phyloP scores from a whole-genome alignment of 805 yeast species.

The Saccharomycopsis lassenensis region DNA sequence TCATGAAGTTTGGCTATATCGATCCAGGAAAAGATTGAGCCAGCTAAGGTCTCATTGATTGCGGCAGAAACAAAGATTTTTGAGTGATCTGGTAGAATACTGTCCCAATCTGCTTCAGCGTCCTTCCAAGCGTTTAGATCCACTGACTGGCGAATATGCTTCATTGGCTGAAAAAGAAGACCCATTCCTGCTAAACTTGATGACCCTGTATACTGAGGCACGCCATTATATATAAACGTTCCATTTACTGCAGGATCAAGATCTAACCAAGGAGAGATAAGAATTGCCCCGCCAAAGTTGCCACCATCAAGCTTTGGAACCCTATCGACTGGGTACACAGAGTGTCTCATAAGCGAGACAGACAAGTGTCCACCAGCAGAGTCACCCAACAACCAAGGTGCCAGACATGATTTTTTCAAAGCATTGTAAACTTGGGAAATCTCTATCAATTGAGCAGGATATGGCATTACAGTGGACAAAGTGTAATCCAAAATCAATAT shows the following conservation, averaged over 20 bases:
- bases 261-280: slow-evolving; percentile 7
- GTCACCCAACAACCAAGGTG: slow-evolving; percentile 21
- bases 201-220: not conserved
- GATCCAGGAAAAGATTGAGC: slow-evolving; percentile 1
- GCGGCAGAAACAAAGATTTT: slow-evolving; percentile 6
- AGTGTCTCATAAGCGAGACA: slow-evolving; percentile 14
- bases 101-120: not conserved
- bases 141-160: too few relatives aligned
- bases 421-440: slow-evolving; percentile 16
- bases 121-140: too few relatives aligned
- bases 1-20: too few relatives aligned
- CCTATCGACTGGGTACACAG: slow-evolving; percentile 1
- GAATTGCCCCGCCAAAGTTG: slow-evolving; percentile 1
- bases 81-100: not conserved
- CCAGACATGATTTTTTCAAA: slow-evolving; percentile 15
- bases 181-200: not conserved
- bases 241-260: slow-evolving; percentile 1
- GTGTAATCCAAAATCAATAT: slow-evolving; percentile 22
- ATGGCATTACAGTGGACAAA: slow-evolving; percentile 19
- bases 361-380: slow-evolving; percentile 23
- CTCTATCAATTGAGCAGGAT: slow-evolving; percentile 22
- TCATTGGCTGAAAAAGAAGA: not conserved
- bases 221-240: not conserved
- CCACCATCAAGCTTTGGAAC: not conserved
- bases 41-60: slow-evolving; percentile 3